Evolutionary conservation across 306 rosid genomes (phyloP).

Genomic region (Vicia sativa): DNA sequence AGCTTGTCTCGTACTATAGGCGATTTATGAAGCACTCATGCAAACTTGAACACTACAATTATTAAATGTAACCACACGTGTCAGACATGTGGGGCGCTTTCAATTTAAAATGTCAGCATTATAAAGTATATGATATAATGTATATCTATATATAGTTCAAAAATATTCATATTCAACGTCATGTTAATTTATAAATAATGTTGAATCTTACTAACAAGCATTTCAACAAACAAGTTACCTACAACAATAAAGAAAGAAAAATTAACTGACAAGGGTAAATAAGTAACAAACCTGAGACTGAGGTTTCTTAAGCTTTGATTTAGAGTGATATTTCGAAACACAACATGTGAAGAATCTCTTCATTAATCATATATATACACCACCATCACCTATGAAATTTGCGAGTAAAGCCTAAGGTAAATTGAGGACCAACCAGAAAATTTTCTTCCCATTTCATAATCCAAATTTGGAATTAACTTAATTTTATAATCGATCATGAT

Average conservation of each 20-base stretch:
- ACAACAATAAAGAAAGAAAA: background rate
- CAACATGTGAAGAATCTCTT: slow-evolving; percentile 61
- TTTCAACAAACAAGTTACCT: slow-evolving; percentile 15
- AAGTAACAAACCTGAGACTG: slow-evolving; percentile 53
- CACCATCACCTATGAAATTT: slow-evolving; percentile 41
- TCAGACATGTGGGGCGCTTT: too few species aligned
- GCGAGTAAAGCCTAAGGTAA: slow-evolving; percentile 68
- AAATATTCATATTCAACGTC: too few species aligned
- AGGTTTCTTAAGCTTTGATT: slow-evolving; percentile 42
- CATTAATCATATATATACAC: slow-evolving; percentile 57
- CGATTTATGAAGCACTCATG: too few species aligned
- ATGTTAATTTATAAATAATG: background rate
- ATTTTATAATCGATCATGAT: background rate
- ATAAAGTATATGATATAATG: too few species aligned
- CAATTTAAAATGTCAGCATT: background rate
- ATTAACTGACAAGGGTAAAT: slow-evolving; percentile 3
- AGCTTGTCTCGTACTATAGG: background rate
- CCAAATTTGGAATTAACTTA: slow-evolving; percentile 41
- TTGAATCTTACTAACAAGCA: slow-evolving; percentile 26
- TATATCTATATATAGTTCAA: too few species aligned
- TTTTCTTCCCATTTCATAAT: slow-evolving; percentile 32
- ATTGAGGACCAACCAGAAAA: slow-evolving; percentile 41
- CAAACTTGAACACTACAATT: too few species aligned
- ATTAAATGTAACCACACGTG: too few species aligned
- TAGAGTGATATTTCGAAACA: slow-evolving; percentile 43